Base-by-base conservation (phyloP, 176 grass and related monocot species). In the Oryza meyeriana region DNA sequence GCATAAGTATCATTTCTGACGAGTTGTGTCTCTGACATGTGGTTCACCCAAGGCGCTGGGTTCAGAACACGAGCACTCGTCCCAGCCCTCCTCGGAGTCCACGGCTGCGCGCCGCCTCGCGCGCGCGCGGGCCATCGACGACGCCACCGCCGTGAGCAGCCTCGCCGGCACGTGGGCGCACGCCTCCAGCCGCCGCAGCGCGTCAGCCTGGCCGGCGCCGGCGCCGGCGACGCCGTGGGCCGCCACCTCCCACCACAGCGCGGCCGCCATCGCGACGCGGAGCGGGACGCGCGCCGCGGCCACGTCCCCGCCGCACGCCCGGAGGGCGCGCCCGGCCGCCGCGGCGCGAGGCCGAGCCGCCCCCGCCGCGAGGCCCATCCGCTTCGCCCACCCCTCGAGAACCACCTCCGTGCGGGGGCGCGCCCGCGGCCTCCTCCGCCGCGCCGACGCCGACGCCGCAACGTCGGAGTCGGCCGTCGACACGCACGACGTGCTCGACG, bases 11-110 rank as follows among this genome's bases (percentile, higher is more conserved):
- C 12, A 63, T 39, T 36, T 78, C 3, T n/a, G 12, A 82, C 8
- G 34, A 45, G 39, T 17, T 1, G 18, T 25, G 22, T 20, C 16
- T 6, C 32, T 22, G 40, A 74, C 30, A 24, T 20, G 36, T 78
- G 27, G 64, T 12, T 47, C 58, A 35, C 10, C 6, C 28, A 42
- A 39, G 5, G 48, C 62, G 22, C 39, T 69, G 72, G 77, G 71
- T 48, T 33, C 70, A 40, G 33, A 1, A 45, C 28, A 87, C 12
- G 83, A 57, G 66, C 80, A 97, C 78, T 97, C 91, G 25, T 83
- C 91, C 91, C 87, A 97, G 4, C 86, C 94, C 59, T 91, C 93
- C 50, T 66, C 78, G 47, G 31, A 27, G 50, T 26, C 87, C 29
- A n/a, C 40, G 59, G 38, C 77, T 59, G 35, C 41, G 64, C 64